A percentile compares a stretch with the other conserved stretches of the same genome.
phyloP scores from a whole-genome alignment of 805 yeast species.

The Ogataea zsoltii region DNA sequence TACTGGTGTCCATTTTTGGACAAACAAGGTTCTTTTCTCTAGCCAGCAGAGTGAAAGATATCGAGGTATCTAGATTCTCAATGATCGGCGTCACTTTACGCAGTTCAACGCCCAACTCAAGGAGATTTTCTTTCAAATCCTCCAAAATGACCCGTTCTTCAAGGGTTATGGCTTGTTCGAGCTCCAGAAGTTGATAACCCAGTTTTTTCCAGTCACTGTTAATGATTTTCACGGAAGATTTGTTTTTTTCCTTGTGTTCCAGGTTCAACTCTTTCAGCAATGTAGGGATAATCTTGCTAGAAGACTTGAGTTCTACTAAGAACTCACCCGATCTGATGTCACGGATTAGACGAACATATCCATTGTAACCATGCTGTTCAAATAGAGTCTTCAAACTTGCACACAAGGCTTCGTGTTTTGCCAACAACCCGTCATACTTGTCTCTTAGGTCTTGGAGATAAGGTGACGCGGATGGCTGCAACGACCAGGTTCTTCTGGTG shows the following conservation, averaged over 20 bases:
- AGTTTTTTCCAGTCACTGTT: constrained; percentile 53
- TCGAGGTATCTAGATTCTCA: constrained; percentile 70
- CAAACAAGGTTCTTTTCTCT: constrained; percentile 63
- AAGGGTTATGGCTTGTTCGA: constrained; percentile 46
- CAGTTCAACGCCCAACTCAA: constrained; percentile 45
- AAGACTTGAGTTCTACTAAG: constrained; percentile 28
- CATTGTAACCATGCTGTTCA: constrained; percentile 26
- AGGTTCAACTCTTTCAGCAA: constrained; percentile 17
- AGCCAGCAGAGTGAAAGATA: constrained; percentile 73
- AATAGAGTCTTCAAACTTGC: constrained; percentile 14
- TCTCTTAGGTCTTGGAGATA: constrained; percentile 19
- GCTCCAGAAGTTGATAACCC: constrained; percentile 47
- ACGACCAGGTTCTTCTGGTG: constrained; percentile 27
- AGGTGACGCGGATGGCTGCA: constrained; percentile 25
- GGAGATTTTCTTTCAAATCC: constrained; percentile 46
- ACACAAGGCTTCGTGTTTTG: constrained; percentile 5
- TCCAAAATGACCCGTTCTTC: constrained; percentile 59
- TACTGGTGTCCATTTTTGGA: constrained; percentile 59
- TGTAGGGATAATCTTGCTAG: constrained; percentile 24
- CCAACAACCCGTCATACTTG: constrained; percentile 22
- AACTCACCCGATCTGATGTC: constrained; percentile 31
- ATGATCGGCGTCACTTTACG: constrained; percentile 47
- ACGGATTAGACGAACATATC: constrained; percentile 23
- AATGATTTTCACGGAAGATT: constrained; percentile 36
- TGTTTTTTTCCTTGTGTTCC: constrained; percentile 27